A percentile compares a stretch with the other conserved stretches of the same genome.
These are phyloP conservation scores for Plasmodium gallinaceum DNA, from an alignment of 169 alveolate species.

Conservation along the genomic window DNA sequence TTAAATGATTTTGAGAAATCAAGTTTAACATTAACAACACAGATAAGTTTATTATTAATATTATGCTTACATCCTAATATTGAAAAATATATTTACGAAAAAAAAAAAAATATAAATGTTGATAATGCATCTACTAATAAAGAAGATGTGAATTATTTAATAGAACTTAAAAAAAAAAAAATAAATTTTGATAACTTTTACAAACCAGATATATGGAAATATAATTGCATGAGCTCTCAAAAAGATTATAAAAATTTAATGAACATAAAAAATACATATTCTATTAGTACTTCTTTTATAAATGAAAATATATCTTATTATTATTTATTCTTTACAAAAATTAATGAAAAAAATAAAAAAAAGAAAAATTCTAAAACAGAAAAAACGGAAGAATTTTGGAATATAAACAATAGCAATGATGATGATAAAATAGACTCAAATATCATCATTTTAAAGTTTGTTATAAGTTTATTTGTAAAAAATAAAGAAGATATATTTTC, in stretches of 20 bases:
- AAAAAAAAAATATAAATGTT: constrained; percentile 19
- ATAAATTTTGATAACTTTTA: constrained; percentile 33
- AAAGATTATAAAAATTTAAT: constrained; percentile 51
- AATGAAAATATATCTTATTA: constrained; percentile 65
- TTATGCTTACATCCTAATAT: constrained; percentile 70
- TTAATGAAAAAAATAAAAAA: constrained; percentile 54
- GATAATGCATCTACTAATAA: not conserved
- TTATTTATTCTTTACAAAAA: constrained; percentile 29
- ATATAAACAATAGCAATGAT: not conserved
- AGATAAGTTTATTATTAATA: constrained; percentile 58
- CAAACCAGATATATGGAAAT: constrained; percentile 59
- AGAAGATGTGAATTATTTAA: constrained; percentile 23
- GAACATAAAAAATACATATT: constrained; percentile 38
- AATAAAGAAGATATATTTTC: constrained; percentile 57
- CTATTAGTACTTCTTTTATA: constrained; percentile 29
- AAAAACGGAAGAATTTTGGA: constrained; percentile 35
- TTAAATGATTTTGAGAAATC: constrained; percentile 21
- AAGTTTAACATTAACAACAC: constrained; percentile 52
- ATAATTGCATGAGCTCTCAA: constrained; percentile 66
- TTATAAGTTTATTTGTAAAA: constrained; percentile 33
- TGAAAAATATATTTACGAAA: constrained; percentile 71
- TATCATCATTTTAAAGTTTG: constrained; percentile 21
- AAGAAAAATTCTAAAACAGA: constrained; percentile 22
- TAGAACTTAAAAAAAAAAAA: constrained; percentile 39
- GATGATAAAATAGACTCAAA: constrained; percentile 16